These are phyloP conservation scores for Brassica napus DNA, from an alignment of 345 rosid genomes.

Conservation along the genomic window Da-Ae NC_063445.1:54589001-54589500, in stretches of 20 bases:
- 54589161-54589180: conserved; percentile 23
- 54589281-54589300: conserved; percentile 7
- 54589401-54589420: conserved; percentile 15
- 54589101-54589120: conserved; percentile 8
- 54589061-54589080: conserved; percentile 29
- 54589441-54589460: neutral
- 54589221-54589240: conserved; percentile 31
- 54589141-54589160: neutral
- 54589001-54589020: neutral
- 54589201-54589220: conserved; percentile 5
- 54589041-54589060: conserved; percentile 41
- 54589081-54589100: conserved; percentile 27
- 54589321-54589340: conserved; percentile 32
- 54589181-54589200: conserved; percentile 17
- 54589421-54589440: neutral
- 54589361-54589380: conserved; percentile 33
- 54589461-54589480: neutral
- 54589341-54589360: conserved; percentile 37
- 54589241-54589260: conserved; percentile 35
- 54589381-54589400: conserved; percentile 40
- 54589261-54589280: conserved; percentile 33
- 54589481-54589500: conserved; percentile 26
- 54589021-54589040: conserved; percentile 8
- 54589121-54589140: neutral
- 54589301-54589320: neutral